Conservation (phyloP, 352 stramenopile species). For the Phytophthora meadii region DNA sequence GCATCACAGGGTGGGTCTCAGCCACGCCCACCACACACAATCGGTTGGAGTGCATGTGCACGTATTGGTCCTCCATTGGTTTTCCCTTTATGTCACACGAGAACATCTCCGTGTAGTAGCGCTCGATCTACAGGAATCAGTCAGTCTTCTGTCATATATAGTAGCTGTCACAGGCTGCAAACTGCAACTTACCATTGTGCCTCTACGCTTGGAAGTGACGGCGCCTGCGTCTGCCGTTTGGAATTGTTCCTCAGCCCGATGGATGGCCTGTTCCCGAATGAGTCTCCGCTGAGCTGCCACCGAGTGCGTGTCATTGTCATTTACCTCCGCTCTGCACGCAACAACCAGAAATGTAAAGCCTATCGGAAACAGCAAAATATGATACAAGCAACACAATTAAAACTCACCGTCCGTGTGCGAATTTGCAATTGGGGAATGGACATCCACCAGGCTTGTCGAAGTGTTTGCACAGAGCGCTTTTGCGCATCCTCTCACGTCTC, state of each 20-base stretch:
- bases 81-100: constrained; percentile 82
- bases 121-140: constrained; percentile 66
- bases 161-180: constrained; percentile 1
- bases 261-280: constrained; percentile 77
- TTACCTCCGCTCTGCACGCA: constrained; percentile 50
- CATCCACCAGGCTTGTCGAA: constrained; percentile 87
- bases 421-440: constrained; percentile 86
- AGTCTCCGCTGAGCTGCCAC: constrained; percentile 82
- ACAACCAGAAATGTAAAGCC: constrained; percentile 2
- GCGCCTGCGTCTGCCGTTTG: constrained; percentile 45
- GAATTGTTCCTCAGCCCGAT: constrained; percentile 74
- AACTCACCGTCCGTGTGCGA: constrained; percentile 71
- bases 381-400: too few relatives aligned
- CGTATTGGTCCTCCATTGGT: constrained; percentile 78
- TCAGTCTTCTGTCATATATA: not conserved
- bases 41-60: constrained; percentile 91
- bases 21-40: constrained; percentile 85
- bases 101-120: constrained; percentile 90
- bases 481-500: constrained; percentile 70
- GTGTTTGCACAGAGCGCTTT: constrained; percentile 86
- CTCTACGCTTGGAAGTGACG: constrained; percentile 51
- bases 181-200: constrained; percentile 65
- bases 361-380: not conserved
- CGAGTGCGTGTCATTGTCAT: constrained; percentile 60
- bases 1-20: constrained; percentile 70